Percentiles rank a stretch among this genome's conserved stretches.
Conservation (phyloP, 2,329 filamentous ascomycete genomes). For the Paraphaeosphaeria sporulosa region DNA sequence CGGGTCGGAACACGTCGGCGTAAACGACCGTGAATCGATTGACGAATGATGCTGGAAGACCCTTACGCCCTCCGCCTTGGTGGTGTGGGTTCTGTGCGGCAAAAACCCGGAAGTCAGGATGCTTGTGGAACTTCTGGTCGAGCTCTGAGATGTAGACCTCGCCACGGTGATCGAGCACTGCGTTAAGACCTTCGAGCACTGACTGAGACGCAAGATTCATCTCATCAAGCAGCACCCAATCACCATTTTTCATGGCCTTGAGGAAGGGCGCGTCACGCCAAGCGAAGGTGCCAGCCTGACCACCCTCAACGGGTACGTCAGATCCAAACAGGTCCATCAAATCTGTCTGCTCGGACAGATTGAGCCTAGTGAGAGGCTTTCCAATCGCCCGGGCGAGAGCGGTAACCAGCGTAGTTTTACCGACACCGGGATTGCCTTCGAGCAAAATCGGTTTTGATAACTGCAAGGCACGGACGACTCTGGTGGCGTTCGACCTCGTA, state of each 20-base stretch:
- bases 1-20: constrained; percentile 83
- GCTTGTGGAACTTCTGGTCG: constrained; percentile 90
- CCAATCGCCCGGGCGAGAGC: constrained; percentile 83
- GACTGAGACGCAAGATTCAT: constrained; percentile 99
- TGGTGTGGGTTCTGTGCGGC: constrained; percentile 98
- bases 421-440: constrained; percentile 96
- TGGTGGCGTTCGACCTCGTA: constrained; percentile 87
- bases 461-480: constrained; percentile 87
- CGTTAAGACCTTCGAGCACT: constrained; percentile 93
- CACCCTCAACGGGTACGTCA: constrained; percentile 94
- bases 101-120: constrained; percentile 91
- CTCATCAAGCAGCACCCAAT: constrained; percentile 96
- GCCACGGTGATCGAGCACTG: constrained; percentile 94
- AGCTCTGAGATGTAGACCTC: constrained; percentile 96
- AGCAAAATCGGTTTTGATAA: constrained; percentile 90
- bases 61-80: constrained; percentile 94
- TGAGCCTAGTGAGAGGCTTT: constrained; percentile 87
- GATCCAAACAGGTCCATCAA: constrained; percentile 97
- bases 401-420: constrained; percentile 92
- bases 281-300: constrained; percentile 85
- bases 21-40: constrained; percentile 99
- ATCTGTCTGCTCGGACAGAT: constrained; percentile 97
- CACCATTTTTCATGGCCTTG: constrained; percentile 93
- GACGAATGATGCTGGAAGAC: constrained; percentile 92
- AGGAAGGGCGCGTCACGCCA: constrained; percentile 97